phyloP scores from a whole-genome alignment of 306 rosid species.

The Dalbergia oliveri region DNA sequence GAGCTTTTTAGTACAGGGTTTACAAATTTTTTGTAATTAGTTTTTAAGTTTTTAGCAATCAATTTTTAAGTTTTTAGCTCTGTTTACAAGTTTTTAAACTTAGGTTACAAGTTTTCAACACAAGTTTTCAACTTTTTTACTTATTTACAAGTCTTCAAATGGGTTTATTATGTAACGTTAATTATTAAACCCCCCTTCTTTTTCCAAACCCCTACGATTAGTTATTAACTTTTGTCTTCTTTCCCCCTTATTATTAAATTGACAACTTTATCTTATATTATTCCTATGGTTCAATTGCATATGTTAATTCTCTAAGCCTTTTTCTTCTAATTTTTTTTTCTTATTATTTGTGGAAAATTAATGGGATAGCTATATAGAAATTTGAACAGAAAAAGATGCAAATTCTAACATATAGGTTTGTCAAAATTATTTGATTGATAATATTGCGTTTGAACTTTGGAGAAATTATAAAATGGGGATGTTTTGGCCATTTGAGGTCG shows the following conservation, averaged over 20 bases:
- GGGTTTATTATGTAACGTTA: background rate
- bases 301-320: background rate
- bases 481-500: conserved; percentile 5
- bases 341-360: background rate
- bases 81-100: too few species aligned
- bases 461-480: background rate
- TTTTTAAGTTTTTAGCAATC: too few species aligned
- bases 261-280: background rate
- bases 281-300: background rate
- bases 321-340: background rate
- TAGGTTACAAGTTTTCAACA: too few species aligned
- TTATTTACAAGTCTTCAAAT: too few species aligned
- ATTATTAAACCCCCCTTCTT: background rate
- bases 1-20: too few species aligned
- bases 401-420: background rate
- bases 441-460: background rate
- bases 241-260: background rate
- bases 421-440: background rate
- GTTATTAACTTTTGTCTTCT: background rate
- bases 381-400: background rate
- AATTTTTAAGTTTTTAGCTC: too few species aligned
- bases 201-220: too few species aligned
- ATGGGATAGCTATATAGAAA: background rate
- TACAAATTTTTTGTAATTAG: too few species aligned
- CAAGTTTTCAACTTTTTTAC: too few species aligned